Evolutionary conservation across 169 alveolate genomes (phyloP).

Genomic region (Perkinsus olseni): DNA sequence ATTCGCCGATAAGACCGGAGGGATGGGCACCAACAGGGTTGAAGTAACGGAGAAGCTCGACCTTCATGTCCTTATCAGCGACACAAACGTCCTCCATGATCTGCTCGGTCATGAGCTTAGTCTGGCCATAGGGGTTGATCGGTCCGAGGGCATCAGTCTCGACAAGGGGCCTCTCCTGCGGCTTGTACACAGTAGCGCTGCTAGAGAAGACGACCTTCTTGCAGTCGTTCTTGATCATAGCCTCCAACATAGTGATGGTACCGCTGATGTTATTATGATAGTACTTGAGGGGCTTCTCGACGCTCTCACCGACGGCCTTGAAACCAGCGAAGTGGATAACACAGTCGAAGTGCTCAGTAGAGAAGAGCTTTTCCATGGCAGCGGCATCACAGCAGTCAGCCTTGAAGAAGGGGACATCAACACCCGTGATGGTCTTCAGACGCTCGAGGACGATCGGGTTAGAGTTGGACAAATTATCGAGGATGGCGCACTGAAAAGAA

Average conservation of each 20-base stretch:
- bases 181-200: constrained; percentile 81
- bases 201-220: constrained; percentile 72
- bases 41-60: constrained; percentile 69
- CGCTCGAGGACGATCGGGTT: constrained; percentile 46
- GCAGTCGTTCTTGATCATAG: constrained; percentile 56
- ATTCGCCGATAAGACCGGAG: constrained; percentile 77
- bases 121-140: constrained; percentile 77
- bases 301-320: constrained; percentile 84
- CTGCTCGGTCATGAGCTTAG: constrained; percentile 70
- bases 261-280: constrained; percentile 78
- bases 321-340: constrained; percentile 84
- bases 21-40: constrained; percentile 88
- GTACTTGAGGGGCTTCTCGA: constrained; percentile 72
- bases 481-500: neutral
- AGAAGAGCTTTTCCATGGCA: constrained; percentile 46
- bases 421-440: constrained; percentile 49
- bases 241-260: constrained; percentile 60
- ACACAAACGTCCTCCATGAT: constrained; percentile 46
- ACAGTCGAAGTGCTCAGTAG: constrained; percentile 31
- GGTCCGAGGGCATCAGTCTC: constrained; percentile 61
- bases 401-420: constrained; percentile 51
- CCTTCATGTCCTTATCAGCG: constrained; percentile 27
- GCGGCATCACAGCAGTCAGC: constrained; percentile 57
- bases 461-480: constrained; percentile 16
- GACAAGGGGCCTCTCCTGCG: constrained; percentile 46